phyloP scores from a whole-genome alignment of 2,329 filamentous ascomycete genomes.

The Cercospora berteroae region DNA sequence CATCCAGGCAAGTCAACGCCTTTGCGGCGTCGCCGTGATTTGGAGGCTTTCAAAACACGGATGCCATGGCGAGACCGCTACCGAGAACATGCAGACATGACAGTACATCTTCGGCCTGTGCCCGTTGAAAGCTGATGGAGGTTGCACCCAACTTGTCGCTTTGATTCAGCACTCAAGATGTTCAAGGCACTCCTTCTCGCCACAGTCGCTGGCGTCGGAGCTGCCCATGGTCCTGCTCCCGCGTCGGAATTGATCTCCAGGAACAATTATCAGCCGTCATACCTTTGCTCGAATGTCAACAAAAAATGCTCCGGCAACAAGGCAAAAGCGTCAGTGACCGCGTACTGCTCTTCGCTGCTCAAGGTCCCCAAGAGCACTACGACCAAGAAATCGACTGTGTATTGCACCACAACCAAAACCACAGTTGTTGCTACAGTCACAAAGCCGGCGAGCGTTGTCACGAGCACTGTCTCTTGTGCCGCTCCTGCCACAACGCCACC shows the following conservation, averaged over 20 bases:
- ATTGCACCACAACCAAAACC: conserved; percentile 2
- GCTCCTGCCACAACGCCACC: background rate
- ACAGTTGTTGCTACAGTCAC: background rate
- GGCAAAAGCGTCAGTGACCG: conserved; percentile 5
- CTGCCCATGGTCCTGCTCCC: conserved; percentile 2
- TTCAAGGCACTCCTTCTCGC: conserved; percentile 12
- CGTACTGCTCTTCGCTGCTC: conserved; percentile 12
- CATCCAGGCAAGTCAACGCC: background rate
- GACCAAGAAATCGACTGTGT: background rate
- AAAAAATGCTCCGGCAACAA: conserved; percentile 1
- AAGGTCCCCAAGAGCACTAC: background rate
- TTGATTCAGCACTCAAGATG: background rate
- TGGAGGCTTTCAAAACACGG: background rate
- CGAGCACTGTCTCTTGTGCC: conserved; percentile 6
- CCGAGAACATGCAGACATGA: background rate
- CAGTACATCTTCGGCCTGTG: background rate
- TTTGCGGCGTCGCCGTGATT: background rate
- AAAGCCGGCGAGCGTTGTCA: background rate
- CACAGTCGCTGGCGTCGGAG: conserved; percentile 10
- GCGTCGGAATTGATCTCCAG: background rate
- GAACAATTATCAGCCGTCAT: background rate
- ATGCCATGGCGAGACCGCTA: background rate
- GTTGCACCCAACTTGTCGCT: background rate
- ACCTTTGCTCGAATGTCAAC: conserved; percentile 9
- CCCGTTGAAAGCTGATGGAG: background rate